phyloP scores from a whole-genome alignment of 2,329 filamentous ascomycete species.

The Septoria petroselini region DNA sequence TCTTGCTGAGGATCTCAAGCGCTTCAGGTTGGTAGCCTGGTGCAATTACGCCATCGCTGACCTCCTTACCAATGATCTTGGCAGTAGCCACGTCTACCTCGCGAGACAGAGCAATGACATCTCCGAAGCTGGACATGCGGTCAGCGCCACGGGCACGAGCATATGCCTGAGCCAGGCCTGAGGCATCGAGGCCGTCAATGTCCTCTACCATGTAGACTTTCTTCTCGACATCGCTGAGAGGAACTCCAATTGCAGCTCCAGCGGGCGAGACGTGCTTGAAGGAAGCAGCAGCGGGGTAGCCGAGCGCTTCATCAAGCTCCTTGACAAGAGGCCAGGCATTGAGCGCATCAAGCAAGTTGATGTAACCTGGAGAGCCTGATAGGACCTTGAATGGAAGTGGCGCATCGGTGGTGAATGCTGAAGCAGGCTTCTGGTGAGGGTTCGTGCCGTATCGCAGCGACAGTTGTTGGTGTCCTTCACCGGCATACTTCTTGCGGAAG shows the following conservation, averaged over 20 bases:
- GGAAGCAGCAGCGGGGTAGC: conserved; percentile 85
- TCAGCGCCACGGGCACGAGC: conserved; percentile 92
- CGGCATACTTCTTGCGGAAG: conserved; percentile 95
- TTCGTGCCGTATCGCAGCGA: conserved; percentile 92
- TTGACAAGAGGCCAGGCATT: conserved; percentile 97
- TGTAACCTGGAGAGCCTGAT: conserved; percentile 85
- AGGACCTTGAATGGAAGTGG: conserved; percentile 93
- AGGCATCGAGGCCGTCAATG: conserved; percentile 82
- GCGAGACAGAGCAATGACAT: conserved; percentile 90
- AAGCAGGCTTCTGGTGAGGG: conserved; percentile 95
- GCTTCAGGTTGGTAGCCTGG: conserved; percentile 82
- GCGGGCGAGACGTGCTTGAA: conserved; percentile 99
- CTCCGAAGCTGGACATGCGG: conserved; percentile 97
- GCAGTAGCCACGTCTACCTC: conserved; percentile 88
- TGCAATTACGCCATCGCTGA: conserved; percentile 94
- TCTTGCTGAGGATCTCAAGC: conserved; percentile 89
- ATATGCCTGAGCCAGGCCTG: conserved; percentile 86
- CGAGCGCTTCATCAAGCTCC: conserved; percentile 86
- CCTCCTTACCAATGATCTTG: conserved; percentile 96
- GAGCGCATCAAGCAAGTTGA: conserved; percentile 93
- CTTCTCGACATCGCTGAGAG: conserved; percentile 80
- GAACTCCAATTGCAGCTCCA: conserved; percentile 88
- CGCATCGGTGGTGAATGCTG: conserved; percentile 70
- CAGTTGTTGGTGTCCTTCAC: conserved; percentile 76
- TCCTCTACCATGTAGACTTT: conserved; percentile 99